Conservation (phyloP, 495 filamentous ascomycete genomes). For the Letharia columbiana region DNA sequence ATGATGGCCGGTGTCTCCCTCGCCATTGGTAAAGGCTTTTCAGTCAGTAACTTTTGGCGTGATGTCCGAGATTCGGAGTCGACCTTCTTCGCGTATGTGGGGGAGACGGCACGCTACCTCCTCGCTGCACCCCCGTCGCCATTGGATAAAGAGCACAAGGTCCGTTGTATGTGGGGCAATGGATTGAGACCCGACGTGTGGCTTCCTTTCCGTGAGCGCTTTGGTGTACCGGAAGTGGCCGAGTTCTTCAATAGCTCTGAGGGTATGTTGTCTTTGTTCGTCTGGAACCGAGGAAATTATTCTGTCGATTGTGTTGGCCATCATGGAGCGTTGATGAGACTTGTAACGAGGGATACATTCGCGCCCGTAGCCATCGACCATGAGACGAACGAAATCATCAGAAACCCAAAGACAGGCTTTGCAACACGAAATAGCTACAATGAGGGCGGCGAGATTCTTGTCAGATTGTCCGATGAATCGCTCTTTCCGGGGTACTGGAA, state of each 20-base stretch:
- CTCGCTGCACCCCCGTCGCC: constrained; percentile 58
- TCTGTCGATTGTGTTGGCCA: constrained; percentile 59
- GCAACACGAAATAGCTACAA: constrained; percentile 54
- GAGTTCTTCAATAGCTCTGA: constrained; percentile 64
- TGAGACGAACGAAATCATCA: constrained; percentile 53
- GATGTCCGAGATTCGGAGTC: constrained; percentile 61
- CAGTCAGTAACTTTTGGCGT: constrained; percentile 61
- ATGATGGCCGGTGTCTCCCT: constrained; percentile 51
- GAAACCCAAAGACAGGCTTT: constrained; percentile 59
- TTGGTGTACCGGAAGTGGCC: constrained; percentile 47
- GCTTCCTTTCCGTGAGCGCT: constrained; percentile 57
- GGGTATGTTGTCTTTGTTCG: constrained; percentile 51
- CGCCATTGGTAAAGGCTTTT: constrained; percentile 64
- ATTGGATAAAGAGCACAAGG: constrained; percentile 55
- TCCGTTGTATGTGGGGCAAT: constrained; percentile 66
- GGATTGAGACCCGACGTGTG: constrained; percentile 72
- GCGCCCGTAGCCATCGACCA: constrained; percentile 63
- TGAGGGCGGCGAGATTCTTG: constrained; percentile 67
- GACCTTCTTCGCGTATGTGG: constrained; percentile 73
- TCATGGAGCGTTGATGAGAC: constrained; percentile 53
- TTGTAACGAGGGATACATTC: constrained; percentile 41
- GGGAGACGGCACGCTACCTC: constrained; percentile 70
- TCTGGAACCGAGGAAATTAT: constrained; percentile 52
- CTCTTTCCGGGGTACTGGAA: constrained; percentile 64
- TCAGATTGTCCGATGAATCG: constrained; percentile 49